Conservation (phyloP, 179 eudicot genomes). For the Corrigiola litoralis region DNA sequence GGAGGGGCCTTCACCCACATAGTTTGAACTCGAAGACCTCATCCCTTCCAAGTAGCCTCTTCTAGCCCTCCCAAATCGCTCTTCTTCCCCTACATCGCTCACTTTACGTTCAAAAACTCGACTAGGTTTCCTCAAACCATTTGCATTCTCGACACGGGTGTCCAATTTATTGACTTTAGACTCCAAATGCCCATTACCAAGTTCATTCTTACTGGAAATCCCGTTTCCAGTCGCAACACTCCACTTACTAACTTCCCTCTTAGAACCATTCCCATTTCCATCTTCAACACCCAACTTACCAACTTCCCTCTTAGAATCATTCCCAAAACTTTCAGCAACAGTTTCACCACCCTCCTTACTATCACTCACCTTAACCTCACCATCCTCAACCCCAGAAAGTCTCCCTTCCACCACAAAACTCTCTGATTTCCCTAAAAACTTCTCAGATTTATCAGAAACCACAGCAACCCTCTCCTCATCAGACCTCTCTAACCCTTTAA, state of each 20-base stretch:
- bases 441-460: conserved; percentile 35
- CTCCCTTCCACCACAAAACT: conserved; percentile 29
- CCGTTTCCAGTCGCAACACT: conserved; percentile 24
- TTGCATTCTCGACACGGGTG: conserved; percentile 26
- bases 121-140: conserved; percentile 32
- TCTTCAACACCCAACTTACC: conserved; percentile 12
- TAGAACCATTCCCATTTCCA: not conserved
- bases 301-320: conserved; percentile 21
- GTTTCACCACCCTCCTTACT: conserved; percentile 20
- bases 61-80: conserved; percentile 32
- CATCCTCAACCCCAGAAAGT: conserved; percentile 25
- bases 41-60: conserved; percentile 36
- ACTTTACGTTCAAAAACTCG: conserved; percentile 30
- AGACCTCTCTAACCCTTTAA: conserved; percentile 35
- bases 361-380: conserved; percentile 26
- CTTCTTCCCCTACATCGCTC: conserved; percentile 34
- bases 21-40: conserved; percentile 33
- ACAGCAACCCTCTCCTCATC: conserved; percentile 44
- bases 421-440: conserved; percentile 32
- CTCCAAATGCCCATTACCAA: conserved; percentile 16
- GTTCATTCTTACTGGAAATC: conserved; percentile 9
- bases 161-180: conserved; percentile 27
- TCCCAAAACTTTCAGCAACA: conserved; percentile 24
- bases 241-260: not conserved
- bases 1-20: conserved; percentile 44